Percentiles rank a stretch among this genome's conserved stretches.
Conservation (phyloP, 148 eudicot genomes). For the Heliosperma pusillum region DNA sequence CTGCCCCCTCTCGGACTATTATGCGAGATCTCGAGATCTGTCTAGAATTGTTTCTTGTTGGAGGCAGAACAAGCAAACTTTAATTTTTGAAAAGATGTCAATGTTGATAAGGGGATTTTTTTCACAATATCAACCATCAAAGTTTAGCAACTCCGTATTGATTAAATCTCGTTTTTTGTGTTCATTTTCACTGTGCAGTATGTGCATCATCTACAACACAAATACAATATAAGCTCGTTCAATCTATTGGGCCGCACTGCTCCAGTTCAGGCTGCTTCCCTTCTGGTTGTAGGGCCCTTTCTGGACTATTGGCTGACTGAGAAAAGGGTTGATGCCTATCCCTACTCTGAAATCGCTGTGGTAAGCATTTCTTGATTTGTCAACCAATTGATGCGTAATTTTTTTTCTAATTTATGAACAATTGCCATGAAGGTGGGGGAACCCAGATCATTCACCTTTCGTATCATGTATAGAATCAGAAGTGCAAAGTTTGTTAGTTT, state of each 20-base stretch:
- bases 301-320: constrained; percentile 40
- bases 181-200: constrained; percentile 30
- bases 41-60: too few species aligned
- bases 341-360: constrained; percentile 31
- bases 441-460: neutral
- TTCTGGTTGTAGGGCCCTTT: constrained; percentile 44
- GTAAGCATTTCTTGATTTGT: constrained; percentile 25
- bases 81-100: too few species aligned
- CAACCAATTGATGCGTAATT: neutral
- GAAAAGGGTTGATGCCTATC: constrained; percentile 32
- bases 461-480: neutral
- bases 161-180: neutral
- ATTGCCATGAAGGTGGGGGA: neutral
- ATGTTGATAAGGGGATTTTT: too few species aligned
- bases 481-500: neutral
- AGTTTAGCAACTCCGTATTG: neutral
- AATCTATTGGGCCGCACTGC: constrained; percentile 46
- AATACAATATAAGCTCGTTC: constrained; percentile 44
- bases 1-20: too few species aligned
- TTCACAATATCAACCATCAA: neutral
- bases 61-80: too few species aligned
- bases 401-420: neutral
- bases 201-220: constrained; percentile 47
- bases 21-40: too few species aligned
- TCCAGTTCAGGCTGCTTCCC: constrained; percentile 47